phyloP scores from a whole-genome alignment of 2,329 filamentous ascomycete genomes.

The Aurifilum marmelostoma region DNA sequence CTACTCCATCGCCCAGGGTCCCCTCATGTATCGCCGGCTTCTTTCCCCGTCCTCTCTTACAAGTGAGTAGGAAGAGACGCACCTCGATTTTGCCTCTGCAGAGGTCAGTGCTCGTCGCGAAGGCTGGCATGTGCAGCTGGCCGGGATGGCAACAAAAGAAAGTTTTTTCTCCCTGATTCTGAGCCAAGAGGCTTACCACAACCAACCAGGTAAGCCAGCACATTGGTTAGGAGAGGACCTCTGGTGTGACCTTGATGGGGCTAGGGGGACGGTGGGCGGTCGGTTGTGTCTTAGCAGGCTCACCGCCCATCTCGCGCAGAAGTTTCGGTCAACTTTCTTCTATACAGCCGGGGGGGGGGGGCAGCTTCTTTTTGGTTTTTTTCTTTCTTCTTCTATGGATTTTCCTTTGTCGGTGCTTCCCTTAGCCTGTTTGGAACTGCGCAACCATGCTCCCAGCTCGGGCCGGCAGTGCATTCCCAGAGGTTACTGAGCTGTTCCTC shows the following conservation, averaged over 20 bases:
- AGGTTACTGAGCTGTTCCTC: constrained; percentile 6
- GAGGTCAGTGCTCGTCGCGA: neutral
- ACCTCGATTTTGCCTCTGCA: neutral
- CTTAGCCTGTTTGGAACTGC: constrained; percentile 12
- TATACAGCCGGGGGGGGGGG: neutral
- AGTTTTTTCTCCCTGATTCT: neutral
- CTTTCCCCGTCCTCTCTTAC: constrained; percentile 17
- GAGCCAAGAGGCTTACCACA: neutral
- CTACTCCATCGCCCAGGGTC: constrained; percentile 15
- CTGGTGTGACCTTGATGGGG: constrained; percentile 14
- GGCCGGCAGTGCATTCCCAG: neutral
- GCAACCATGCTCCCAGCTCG: constrained; percentile 1
- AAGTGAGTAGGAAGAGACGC: constrained; percentile 4
- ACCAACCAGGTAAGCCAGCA: constrained; percentile 4
- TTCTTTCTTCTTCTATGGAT: neutral
- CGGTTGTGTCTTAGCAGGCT: constrained; percentile 24
- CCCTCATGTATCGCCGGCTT: constrained; percentile 11
- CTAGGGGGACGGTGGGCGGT: constrained; percentile 15
- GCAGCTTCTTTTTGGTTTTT: constrained; percentile 9
- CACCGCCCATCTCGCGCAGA: constrained; percentile 19
- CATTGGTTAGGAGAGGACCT: constrained; percentile 15
- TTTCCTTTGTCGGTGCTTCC: constrained; percentile 11
- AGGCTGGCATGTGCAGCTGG: neutral
- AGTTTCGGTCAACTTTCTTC: constrained; percentile 23
- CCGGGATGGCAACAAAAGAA: constrained; percentile 10